Conservation (phyloP, 1,284 basidiomycete genomes). For the Quambalaria eucalypti region DNA sequence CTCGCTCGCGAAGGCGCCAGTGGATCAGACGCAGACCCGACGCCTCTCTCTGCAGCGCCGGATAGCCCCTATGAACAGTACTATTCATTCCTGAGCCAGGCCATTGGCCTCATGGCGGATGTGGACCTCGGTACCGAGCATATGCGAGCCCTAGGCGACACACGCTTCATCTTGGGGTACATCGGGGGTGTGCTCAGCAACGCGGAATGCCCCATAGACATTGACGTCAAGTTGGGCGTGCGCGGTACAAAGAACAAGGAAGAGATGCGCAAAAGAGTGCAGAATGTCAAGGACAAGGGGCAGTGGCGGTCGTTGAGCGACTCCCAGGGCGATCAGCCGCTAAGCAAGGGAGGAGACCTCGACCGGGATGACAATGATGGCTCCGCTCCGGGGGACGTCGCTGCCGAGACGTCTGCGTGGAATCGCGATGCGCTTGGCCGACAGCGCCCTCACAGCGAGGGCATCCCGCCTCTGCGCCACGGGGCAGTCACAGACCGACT, state of each 20-base stretch:
- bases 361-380: slow-evolving; percentile 5
- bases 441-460: too few relatives aligned
- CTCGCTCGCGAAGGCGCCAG: not conserved
- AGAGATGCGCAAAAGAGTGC: slow-evolving; percentile 31
- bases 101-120: slow-evolving; percentile 84
- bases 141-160: slow-evolving; percentile 85
- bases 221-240: slow-evolving; percentile 35
- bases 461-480: slow-evolving; percentile 11
- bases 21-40: slow-evolving; percentile 7
- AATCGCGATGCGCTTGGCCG: too few relatives aligned
- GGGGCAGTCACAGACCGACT: slow-evolving; percentile 27
- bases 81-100: slow-evolving; percentile 81
- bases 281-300: slow-evolving; percentile 7
- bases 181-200: slow-evolving; percentile 51
- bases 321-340: not conserved
- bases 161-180: slow-evolving; percentile 75
- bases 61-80: slow-evolving; percentile 44
- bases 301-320: too few relatives aligned
- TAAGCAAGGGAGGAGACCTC: too few relatives aligned
- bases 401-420: too few relatives aligned
- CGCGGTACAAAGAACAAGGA: slow-evolving; percentile 21
- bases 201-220: slow-evolving; percentile 25
- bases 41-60: slow-evolving; percentile 15
- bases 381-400: not conserved
- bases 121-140: slow-evolving; percentile 66